phyloP scores from a whole-genome alignment of 1,284 basidiomycete genomes.

The Trichosporon faecale region DNA sequence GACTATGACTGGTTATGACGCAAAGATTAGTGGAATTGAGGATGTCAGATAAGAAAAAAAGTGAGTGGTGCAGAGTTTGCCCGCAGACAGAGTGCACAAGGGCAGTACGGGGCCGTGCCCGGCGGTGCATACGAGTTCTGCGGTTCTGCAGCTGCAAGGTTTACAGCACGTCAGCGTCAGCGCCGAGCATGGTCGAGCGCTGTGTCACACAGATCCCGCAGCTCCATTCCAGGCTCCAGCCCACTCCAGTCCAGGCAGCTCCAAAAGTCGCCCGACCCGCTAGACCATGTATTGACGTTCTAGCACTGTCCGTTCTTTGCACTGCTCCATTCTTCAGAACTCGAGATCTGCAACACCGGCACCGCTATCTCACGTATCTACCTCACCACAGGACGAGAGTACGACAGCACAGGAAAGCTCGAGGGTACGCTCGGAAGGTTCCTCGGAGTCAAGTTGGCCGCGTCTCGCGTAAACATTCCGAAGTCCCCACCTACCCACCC shows the following conservation, averaged over 20 bases:
- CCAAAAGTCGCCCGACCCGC: not conserved
- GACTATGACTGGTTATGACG: not conserved
- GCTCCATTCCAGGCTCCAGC: not conserved
- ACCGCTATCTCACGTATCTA: not conserved
- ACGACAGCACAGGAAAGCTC: not conserved
- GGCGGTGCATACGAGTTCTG: not conserved
- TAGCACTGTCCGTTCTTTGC: not conserved
- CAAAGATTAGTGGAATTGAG: not conserved
- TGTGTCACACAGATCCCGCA: not conserved
- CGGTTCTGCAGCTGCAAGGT: not conserved
- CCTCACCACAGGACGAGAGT: not conserved
- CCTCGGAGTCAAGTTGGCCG: not conserved
- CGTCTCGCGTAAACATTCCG: not conserved
- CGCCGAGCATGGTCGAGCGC: not conserved
- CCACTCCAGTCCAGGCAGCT: not conserved
- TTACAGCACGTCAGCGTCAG: not conserved
- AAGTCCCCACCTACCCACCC: not conserved
- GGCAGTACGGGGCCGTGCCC: too few relatives aligned
- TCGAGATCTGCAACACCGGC: not conserved
- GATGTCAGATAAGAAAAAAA: not conserved
- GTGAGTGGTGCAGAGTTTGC: not conserved
- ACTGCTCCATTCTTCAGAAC: not conserved
- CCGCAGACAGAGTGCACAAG: too few relatives aligned
- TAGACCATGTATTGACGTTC: not conserved
- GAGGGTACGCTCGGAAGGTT: not conserved